Base-by-base conservation (phyloP, 2,329 filamentous ascomycete genomes). In the Cladosporium sp. region DNA sequence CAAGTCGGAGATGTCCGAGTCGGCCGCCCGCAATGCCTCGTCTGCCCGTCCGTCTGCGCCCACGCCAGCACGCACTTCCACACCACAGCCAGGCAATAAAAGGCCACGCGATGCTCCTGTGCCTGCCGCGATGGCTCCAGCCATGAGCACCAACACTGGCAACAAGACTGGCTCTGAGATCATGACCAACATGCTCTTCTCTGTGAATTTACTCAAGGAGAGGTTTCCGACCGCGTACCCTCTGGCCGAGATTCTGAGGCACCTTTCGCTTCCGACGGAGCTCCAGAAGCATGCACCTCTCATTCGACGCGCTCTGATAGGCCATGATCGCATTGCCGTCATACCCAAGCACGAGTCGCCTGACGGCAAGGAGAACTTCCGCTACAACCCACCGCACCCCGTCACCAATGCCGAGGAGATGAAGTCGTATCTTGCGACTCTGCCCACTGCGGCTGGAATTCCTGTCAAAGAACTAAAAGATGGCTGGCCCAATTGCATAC, bases 401-500 rank as follows among this genome's bases (percentile, higher is more conserved):
- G 93, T 99, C 61, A 87, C 85, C 66, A 87, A 85, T 68, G 85
- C 87, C 60, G 86, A 88, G 39, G 86, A 92, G 67, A 83, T 99
- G 57, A 84, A 96, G 57, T 84, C 83, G 58, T 88, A 90, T 70
- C 83, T 99, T 34, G 92, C 96, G 75, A 81, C 82, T 56, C 92
- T 92, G 75, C 85, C 84, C 55, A 92, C 92, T 60, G 89, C 90
- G 1, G 86, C 88, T 64, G 91, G 90, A 12, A 84, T 97, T 57
- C 82, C 82, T 38, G 90, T 97, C 63, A 92, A 91, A 73, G 92
- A 97, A 68, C 83, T 99, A 62, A 96, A 96, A 75, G 94, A 99
- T 72, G 94, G 94, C 63, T 99, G 94, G 94, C 86, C 88, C 22
- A 87, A 88, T 67, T 95, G 91, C 69, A 86, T 92, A 61, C 84